Evolutionary conservation across 2,329 filamentous ascomycete species (phyloP), one percentile per base, ranked within the genome.

Genomic region (Fusarium begoniae): DNA sequence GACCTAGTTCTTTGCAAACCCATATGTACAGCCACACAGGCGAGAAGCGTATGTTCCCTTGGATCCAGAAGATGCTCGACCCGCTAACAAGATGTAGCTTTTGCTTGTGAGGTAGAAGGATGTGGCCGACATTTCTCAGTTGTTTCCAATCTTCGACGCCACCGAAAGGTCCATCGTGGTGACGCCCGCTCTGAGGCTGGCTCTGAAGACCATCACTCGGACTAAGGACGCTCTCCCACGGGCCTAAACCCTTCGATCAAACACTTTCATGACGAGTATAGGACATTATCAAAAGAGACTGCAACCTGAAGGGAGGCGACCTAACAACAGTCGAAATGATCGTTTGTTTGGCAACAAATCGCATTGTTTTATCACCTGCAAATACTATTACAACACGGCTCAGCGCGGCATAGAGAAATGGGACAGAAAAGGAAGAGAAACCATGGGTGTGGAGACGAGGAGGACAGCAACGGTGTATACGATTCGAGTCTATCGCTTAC

Each of bases 11-110:
- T 20, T 84, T 98, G 44, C 96, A 98, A 82, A 98, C 96, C 38
- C 96, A 98, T 82, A 98, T 98, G 93, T 98, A 98, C 85, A 98
- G 95, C 84, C 96, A 98, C 81, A 98, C 96, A 63, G 96, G 96
- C 81, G 96, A 98, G 84, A 98, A 98, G 86, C 96, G 95, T 98
- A 90, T 88, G 95, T 91, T 48, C 15, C 24, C 18, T 13, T 32
- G 24, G 8, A 22, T 37, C 3, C 43, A 50, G 11, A 8, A n/a
- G 22, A 50, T 9, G 6, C 56, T 35, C 3, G 26, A n/a, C 20
- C n/a, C 54, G 40, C 54, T 76, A 35, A 79, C 63, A 58, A 47
- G 30, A 22, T 8, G 44, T 59, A 98, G 95, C 96, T 75, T 98
- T 98, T 80, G 92, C 92, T 30, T 98, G 96, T 80, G 94, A 98